Conservation (phyloP, 108 stramenopile species). For the Pseudonitzschia pungens region DNA sequence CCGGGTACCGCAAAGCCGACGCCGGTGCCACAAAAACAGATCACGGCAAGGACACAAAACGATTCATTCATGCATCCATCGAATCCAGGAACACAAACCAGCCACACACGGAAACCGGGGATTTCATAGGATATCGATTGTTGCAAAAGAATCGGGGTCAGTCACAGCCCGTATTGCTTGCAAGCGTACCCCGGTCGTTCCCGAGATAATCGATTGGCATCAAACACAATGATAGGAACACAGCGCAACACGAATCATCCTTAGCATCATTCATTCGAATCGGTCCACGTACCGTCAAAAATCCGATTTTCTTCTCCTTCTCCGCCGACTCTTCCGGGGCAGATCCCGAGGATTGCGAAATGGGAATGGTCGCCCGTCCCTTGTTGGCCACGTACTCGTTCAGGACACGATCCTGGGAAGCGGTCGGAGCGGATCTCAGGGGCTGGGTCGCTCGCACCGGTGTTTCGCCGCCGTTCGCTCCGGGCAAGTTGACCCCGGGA, state of each 20-base stretch:
- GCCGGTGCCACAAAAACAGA: background rate
- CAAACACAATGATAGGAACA: too few relatives aligned
- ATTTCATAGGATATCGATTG: too few relatives aligned
- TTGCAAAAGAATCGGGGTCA: too few relatives aligned
- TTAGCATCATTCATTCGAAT: background rate
- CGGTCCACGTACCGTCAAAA: background rate
- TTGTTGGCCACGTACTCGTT: background rate
- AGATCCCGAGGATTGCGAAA: background rate
- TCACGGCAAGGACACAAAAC: background rate
- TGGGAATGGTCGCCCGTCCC: conserved; percentile 6
- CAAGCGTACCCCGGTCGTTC: too few relatives aligned
- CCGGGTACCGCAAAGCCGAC: background rate
- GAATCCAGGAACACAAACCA: too few relatives aligned
- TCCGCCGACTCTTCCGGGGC: background rate
- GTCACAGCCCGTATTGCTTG: too few relatives aligned
- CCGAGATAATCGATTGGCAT: too few relatives aligned
- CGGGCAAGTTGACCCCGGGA: background rate
- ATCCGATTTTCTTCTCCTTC: background rate
- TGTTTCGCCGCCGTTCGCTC: background rate
- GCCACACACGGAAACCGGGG: too few relatives aligned
- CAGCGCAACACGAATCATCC: too few relatives aligned
- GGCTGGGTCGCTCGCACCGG: conserved; percentile 8
- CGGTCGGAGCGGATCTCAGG: background rate
- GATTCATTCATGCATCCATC: too few relatives aligned
- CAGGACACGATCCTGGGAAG: conserved; percentile 6